Evolutionary conservation across 208 protist genomes (phyloP).

Genomic region (Strigomonas galati): DNA sequence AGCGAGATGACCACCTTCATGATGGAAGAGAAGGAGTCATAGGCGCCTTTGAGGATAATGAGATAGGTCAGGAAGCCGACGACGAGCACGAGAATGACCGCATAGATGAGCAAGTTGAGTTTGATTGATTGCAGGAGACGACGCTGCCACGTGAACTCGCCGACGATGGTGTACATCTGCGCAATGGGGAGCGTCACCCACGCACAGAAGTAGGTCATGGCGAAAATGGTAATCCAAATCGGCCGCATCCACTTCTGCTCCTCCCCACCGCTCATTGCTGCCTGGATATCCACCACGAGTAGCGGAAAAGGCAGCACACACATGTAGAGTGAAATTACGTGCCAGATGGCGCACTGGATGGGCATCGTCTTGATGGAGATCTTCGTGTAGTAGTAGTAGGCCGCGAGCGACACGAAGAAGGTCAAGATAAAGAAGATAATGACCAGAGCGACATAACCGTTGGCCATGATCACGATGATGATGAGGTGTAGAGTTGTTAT

Average conservation of each 20-base stretch:
- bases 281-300: conserved; percentile 83
- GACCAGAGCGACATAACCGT: conserved; percentile 44
- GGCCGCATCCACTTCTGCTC: conserved; percentile 59
- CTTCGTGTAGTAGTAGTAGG: conserved; percentile 82
- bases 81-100: conserved; percentile 61
- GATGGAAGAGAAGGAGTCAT: conserved; percentile 44
- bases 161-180: conserved; percentile 83
- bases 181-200: conserved; percentile 86
- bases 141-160: conserved; percentile 67
- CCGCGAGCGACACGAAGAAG: conserved; percentile 39
- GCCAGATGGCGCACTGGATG: conserved; percentile 55
- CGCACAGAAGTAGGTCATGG: conserved; percentile 76
- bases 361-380: conserved; percentile 67
- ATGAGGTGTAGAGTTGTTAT: not conserved
- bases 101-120: conserved; percentile 82
- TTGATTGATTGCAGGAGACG: conserved; percentile 66
- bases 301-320: conserved; percentile 80
- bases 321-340: conserved; percentile 75
- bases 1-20: conserved; percentile 76
- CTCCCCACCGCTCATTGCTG: conserved; percentile 32
- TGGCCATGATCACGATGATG: conserved; percentile 26
- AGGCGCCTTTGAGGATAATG: conserved; percentile 73
- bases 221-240: conserved; percentile 88
- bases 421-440: conserved; percentile 75
- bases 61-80: conserved; percentile 71